These are phyloP conservation scores for Fusarium coicis DNA, from an alignment of 2,329 filamentous ascomycete genomes.

Conservation along the genomic window DNA sequence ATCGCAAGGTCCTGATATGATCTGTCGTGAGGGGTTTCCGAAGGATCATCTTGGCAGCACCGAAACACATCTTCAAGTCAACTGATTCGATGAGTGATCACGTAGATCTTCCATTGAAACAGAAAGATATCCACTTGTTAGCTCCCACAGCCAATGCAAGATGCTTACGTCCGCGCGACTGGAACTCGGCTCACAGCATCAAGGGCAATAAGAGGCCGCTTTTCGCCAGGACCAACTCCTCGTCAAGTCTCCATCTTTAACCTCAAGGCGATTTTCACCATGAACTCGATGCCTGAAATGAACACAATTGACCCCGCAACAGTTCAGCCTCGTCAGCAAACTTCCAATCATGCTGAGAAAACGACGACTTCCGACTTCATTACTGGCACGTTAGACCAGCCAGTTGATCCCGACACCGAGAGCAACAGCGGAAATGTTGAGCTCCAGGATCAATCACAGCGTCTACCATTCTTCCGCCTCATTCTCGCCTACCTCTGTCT, in stretches of 20 bases:
- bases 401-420: rapidly evolving
- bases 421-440: neutral
- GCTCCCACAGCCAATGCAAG: too few species aligned
- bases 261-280: rapidly evolving
- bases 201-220: too few species aligned
- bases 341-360: rapidly evolving
- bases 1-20: neutral
- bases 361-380: rapidly evolving
- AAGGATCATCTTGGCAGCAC: neutral
- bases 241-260: too few species aligned
- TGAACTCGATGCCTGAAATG: rapidly evolving
- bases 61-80: neutral
- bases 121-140: too few species aligned
- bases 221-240: too few species aligned
- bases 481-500: neutral
- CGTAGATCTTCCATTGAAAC: too few species aligned
- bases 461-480: neutral
- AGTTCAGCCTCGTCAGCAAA: rapidly evolving
- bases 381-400: rapidly evolving
- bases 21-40: neutral
- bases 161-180: too few species aligned
- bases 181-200: too few species aligned
- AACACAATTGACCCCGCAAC: rapidly evolving
- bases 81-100: neutral
- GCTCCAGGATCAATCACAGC: neutral